Percentiles rank a stretch among this genome's conserved stretches.
These are phyloP conservation scores for Hypericum androsaemum DNA, from an alignment of 345 rosid genomes.

Conservation along the genomic window DNA sequence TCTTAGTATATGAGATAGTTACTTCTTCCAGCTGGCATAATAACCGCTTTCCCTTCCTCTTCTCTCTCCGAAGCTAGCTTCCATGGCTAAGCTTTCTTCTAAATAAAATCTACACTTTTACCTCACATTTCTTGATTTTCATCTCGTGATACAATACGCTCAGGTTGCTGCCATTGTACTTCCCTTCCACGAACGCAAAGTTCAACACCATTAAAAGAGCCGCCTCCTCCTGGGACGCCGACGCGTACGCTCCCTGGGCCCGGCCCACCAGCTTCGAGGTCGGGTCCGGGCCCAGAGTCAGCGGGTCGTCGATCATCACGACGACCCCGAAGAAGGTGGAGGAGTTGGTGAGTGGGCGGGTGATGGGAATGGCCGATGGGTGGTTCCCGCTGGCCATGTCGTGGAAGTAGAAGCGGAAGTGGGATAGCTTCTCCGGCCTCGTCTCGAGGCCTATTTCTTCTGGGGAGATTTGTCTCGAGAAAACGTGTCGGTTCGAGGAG, in stretches of 20 bases:
- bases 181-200: background rate
- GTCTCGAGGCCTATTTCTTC: background rate
- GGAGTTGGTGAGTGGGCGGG: background rate
- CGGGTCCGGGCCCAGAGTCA: background rate
- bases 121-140: too few relatives aligned
- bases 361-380: background rate
- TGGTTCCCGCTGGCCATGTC: background rate
- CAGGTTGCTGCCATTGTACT: background rate
- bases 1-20: too few relatives aligned
- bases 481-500: background rate
- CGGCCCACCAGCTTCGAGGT: background rate
- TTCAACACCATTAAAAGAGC: background rate
- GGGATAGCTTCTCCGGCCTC: background rate
- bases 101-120: too few relatives aligned
- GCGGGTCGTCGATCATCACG: background rate
- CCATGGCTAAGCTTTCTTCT: too few relatives aligned
- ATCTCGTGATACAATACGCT: too few relatives aligned
- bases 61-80: too few relatives aligned
- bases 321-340: background rate
- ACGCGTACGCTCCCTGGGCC: background rate
- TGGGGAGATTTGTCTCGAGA: background rate
- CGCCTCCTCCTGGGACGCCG: background rate
- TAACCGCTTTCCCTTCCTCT: too few relatives aligned
- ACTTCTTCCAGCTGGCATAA: too few relatives aligned
- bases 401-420: slow-evolving; percentile 1